Base-by-base conservation (phyloP, 768 basidiomycete species). In the Serendipita indica region DNA sequence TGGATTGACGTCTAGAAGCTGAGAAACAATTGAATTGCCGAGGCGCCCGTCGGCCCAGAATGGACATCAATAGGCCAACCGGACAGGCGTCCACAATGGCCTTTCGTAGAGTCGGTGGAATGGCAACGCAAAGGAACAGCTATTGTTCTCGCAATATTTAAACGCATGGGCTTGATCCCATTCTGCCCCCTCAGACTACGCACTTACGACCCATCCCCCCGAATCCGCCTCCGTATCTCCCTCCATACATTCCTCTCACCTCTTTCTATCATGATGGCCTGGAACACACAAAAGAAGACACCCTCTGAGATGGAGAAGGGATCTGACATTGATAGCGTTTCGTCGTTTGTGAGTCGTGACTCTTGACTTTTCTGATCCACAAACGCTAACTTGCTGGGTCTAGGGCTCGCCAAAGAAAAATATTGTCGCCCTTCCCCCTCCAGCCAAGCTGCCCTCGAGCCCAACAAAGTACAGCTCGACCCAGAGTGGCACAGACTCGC, bases 301-400 rank as follows among this genome's bases (percentile, higher is more conserved):
- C 22, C 20, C 22, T 33, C 30, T 12, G 49, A 54, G 7, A 22
- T 27, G 49, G 49, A 25, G 20, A 54, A 27, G n/a, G 49, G 49
- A 10, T 25, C 49, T 10, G 49, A 54, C 49, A 54, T 33, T 43
- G 27, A 25, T 3, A 43, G 41, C 10, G 32, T 33, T 16, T 54
- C 49, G 20, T 54, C 49, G 10, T 54, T 54, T 54, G 49, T 54
- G 10, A 54, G 49, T 54, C 10, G 35, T n/a, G 35, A 27, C 12
- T 33, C 41, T 39, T 18, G 25, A 12, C 13, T 4, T n/a, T 10
- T 54, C 49, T 33, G 12, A 54, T 16, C 22, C 20, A 27, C 3
- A 32, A 22, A 32, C 10, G 12, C 22, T 6, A 18, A 20, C 30
- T 30, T 25, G 7, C n/a, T 25, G 22, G 20, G 12, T 33, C 22